Evolutionary conservation across 306 rosid genomes (phyloP), one percentile per base, ranked within the genome.

Genomic region (Malus asiatica): DNA sequence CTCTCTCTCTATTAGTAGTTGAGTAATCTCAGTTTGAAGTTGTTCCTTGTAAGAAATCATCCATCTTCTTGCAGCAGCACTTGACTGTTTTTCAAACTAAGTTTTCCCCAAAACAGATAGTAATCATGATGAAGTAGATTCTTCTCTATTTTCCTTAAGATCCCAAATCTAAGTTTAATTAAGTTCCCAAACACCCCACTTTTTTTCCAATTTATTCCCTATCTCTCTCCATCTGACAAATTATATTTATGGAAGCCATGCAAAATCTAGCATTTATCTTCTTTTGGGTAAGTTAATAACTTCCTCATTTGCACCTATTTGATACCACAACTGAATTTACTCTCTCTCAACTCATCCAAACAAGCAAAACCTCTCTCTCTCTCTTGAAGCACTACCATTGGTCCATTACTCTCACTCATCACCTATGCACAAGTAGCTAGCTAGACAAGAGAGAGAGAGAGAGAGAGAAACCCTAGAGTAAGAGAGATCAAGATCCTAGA

Each of bases 401-500:
- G 42, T 38, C 66, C 11, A 27, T 30, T 63, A 16, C 20, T 8
- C 59, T 74, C 65, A 72, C 65, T 80, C 69, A 68, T 78, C 32
- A 18, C 23, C 63, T 60, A 14, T 16, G 25, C 68, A 53, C 27
- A 14, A 51, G 30, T 68, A 45, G 62, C 2, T 27, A 71, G 30
- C 64, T 59, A 59, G 64, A 10, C 64, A 1, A 4, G 35, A 32
- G 33, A 32, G 33, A 32, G 33, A 32, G 33, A 48, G 19, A 48
- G 19, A 12, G 6, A 61, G 42, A 32, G 13, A 81, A 85, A 85
- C 85, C 90, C 90, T 81, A 82, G 23, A 22, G 29, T 23, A 15
- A 59, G 32, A 51, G 52, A 61, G 23, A 66, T 46, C 22, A 18
- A 25, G 33, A 18, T 20, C 62, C 13, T 38, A 19, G 62, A 57